Conservation (phyloP, 306 rosid genomes). For the Trifolium repens region DNA sequence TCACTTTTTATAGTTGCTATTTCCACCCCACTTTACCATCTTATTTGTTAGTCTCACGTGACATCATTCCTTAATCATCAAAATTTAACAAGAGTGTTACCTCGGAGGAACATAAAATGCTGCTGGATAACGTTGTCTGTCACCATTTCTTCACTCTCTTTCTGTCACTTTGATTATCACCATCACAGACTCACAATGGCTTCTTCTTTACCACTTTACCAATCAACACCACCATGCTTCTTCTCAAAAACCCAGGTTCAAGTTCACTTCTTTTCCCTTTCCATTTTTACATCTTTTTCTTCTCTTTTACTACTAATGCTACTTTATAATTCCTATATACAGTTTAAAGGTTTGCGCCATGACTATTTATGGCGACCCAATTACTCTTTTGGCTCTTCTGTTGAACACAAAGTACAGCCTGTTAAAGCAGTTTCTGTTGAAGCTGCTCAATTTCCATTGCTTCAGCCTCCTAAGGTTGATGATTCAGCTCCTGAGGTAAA, state of each 20-base stretch:
- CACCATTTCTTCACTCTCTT: neutral
- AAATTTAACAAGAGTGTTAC: too few relatives aligned
- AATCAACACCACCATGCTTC: constrained; percentile 55
- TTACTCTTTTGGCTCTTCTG: constrained; percentile 38
- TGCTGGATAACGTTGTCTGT: constrained; percentile 22
- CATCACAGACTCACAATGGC: constrained; percentile 44
- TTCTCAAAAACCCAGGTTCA: constrained; percentile 71
- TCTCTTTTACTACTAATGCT: neutral
- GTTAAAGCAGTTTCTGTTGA: constrained; percentile 58
- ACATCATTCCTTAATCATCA: too few relatives aligned
- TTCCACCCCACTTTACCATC: too few relatives aligned
- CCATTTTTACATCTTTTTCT: neutral
- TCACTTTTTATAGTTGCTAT: too few relatives aligned
- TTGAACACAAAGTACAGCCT: constrained; percentile 49
- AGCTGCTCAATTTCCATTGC: constrained; percentile 64
- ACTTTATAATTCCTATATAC: neutral
- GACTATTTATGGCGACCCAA: constrained; percentile 58
- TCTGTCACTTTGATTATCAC: neutral
- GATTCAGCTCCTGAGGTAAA: constrained; percentile 68
- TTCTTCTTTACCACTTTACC: constrained; percentile 63
- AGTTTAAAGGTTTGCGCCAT: constrained; percentile 56
- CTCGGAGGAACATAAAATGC: neutral
- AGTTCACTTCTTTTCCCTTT: constrained; percentile 46
- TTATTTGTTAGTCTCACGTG: too few relatives aligned
- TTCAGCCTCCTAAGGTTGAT: constrained; percentile 58